Evolutionary conservation across 2,329 filamentous ascomycete species (phyloP).

Genomic region (Amauroascus niger): DNA sequence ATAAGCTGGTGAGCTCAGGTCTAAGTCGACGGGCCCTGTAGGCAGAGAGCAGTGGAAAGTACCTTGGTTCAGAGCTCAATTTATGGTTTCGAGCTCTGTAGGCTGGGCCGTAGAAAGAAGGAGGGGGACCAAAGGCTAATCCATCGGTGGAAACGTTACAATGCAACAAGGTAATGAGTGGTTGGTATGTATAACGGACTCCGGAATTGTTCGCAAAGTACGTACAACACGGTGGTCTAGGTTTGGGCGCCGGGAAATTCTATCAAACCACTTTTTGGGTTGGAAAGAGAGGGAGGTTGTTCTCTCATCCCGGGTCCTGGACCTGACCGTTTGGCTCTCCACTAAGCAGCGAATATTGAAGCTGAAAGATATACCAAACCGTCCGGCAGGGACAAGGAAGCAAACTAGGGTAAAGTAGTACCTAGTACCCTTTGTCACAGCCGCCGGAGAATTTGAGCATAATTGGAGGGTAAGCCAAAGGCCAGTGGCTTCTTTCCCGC

Average conservation of each 20-base stretch:
- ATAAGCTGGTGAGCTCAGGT: neutral
- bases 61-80: conserved; percentile 8
- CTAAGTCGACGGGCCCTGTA: neutral
- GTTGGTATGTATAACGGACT: neutral
- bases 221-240: neutral
- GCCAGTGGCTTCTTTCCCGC: neutral
- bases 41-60: neutral
- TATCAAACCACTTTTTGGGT: neutral
- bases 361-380: neutral
- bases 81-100: conserved; percentile 2
- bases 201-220: neutral
- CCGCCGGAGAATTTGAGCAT: neutral
- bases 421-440: neutral
- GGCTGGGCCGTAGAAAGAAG: neutral
- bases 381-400: neutral
- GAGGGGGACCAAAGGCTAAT: conserved; percentile 5
- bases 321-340: neutral
- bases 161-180: neutral
- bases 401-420: neutral
- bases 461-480: neutral
- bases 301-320: neutral
- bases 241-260: neutral
- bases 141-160: neutral
- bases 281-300: neutral
- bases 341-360: neutral